Base-by-base conservation (phyloP, 495 filamentous ascomycete genomes). In the Opeltia flavorubescens region DNA sequence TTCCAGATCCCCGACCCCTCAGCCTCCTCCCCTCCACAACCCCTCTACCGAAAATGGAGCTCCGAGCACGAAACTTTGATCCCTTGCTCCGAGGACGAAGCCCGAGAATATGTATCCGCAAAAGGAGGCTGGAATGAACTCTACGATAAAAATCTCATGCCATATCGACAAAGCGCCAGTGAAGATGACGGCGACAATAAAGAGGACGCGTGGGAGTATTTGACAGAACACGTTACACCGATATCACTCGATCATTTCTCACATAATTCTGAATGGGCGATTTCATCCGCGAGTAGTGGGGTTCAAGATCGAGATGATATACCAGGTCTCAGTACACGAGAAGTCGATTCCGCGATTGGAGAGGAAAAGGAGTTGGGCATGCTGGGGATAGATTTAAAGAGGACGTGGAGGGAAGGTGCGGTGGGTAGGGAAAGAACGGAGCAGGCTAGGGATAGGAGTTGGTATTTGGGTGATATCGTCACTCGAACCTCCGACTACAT, bases 341-440 rank as follows among this genome's bases (percentile, higher is more conserved):
- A 57, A 42, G 42, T 35, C 2, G 43, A 25, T 4, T 17, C 15
- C 15, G 38, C 25, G 18, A 41, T 41, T 25, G 60, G 58, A 26
- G 48, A 62, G 21, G 72, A 74, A 50, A 57, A 59, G 25, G 66
- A 68, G 27, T 59, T 76, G 29, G 59, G 56, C 0, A 67, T 72
- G 24, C 56, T 76, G 20, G 66, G 66, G 0, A 57, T 76, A 33
- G 68, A 76, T 48, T 47, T 76, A 18, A 74, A 69, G 56, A 58
- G 68, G 48, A 88, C 84, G 1, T 89, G 84, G 75, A 69, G 78
- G 34, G 69, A 75, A 30, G 75, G 74, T 0, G 78, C 80, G 5
- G 69, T 81, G 26, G 87, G 87, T 23, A 69, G 78, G 13, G 85
- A 82, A 55, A 68, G 78, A 49, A 88, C 79, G 12, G 76, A 84